These are phyloP conservation scores for Ilyonectria robusta DNA, from an alignment of 2,329 filamentous ascomycete species.

Conservation along the genomic window DNA sequence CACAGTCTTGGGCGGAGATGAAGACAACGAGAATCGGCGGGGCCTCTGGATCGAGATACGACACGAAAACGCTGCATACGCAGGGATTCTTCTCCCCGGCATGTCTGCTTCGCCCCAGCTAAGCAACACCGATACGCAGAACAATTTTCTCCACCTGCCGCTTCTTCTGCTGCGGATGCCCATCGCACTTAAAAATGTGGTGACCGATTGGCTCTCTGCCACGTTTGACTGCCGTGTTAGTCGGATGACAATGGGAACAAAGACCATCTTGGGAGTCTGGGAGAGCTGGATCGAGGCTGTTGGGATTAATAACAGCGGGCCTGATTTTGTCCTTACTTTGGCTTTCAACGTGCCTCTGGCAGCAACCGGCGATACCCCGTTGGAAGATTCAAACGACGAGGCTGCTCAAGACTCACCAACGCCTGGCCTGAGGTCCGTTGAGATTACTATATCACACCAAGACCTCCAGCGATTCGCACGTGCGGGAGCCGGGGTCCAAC, in stretches of 20 bases:
- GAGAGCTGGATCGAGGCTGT: slow-evolving; percentile 65
- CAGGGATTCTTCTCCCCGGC: slow-evolving; percentile 65
- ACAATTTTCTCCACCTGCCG: slow-evolving; percentile 63
- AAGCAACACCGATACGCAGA: slow-evolving; percentile 8
- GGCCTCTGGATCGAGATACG: slow-evolving; percentile 63
- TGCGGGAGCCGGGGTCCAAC: slow-evolving; percentile 52
- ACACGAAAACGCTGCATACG: slow-evolving; percentile 68
- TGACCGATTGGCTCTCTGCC: slow-evolving; percentile 66
- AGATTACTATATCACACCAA: slow-evolving; percentile 64
- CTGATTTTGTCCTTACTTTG: slow-evolving; percentile 66
- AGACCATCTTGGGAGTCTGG: slow-evolving; percentile 64
- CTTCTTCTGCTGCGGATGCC: slow-evolving; percentile 71
- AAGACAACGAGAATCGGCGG: slow-evolving; percentile 42
- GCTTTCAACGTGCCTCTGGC: slow-evolving; percentile 62
- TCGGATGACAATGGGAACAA: slow-evolving; percentile 64
- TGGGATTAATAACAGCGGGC: slow-evolving; percentile 52
- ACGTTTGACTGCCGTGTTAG: slow-evolving; percentile 71
- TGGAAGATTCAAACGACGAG: slow-evolving; percentile 36
- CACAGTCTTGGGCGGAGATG: slow-evolving; percentile 51
- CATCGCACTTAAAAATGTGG: slow-evolving; percentile 61
- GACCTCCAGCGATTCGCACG: slow-evolving; percentile 64
- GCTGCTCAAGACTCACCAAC: slow-evolving; percentile 30
- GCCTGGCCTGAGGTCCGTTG: slow-evolving; percentile 59
- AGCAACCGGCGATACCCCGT: slow-evolving; percentile 14
- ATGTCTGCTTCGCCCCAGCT: slow-evolving; percentile 29